A percentile compares a stretch with the other conserved stretches of the same genome.
Conservation (phyloP, 257 asterid species). For the Euphrasia confusa region DNA sequence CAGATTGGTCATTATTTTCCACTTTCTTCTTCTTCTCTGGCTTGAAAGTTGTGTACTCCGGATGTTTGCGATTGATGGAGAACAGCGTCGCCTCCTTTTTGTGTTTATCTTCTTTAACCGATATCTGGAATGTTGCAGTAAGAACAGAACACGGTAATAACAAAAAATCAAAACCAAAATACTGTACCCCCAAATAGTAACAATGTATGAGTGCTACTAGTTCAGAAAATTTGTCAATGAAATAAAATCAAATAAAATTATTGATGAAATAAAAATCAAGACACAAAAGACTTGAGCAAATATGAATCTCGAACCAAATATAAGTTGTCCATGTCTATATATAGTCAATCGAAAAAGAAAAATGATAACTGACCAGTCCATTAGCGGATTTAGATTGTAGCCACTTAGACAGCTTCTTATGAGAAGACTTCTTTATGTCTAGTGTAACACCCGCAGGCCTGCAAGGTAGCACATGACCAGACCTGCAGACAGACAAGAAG, state of each 20-base stretch:
- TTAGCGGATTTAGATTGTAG: slow-evolving; percentile 67
- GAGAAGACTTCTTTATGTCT: slow-evolving; percentile 88
- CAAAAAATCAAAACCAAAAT: slow-evolving; percentile 11
- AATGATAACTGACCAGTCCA: slow-evolving; percentile 53
- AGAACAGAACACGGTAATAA: slow-evolving; percentile 10
- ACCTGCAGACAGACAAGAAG: slow-evolving; percentile 47
- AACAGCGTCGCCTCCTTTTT: slow-evolving; percentile 62
- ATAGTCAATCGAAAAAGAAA: slow-evolving; percentile 11
- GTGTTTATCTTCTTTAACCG: slow-evolving; percentile 86
- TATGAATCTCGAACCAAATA: not conserved
- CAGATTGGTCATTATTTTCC: slow-evolving; percentile 48
- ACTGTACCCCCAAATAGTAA: not conserved
- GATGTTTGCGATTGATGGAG: slow-evolving; percentile 72
- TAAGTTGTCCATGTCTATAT: slow-evolving; percentile 1
- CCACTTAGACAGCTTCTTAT: slow-evolving; percentile 96
- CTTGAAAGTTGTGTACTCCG: slow-evolving; percentile 66
- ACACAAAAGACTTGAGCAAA: not conserved
- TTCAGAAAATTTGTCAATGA: not conserved
- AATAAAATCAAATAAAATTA: not conserved
- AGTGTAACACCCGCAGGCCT: slow-evolving; percentile 72
- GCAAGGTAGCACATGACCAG: slow-evolving; percentile 84
- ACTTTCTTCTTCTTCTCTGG: slow-evolving; percentile 82
- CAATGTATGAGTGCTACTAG: slow-evolving; percentile 14
- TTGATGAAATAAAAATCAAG: slow-evolving; percentile 8
- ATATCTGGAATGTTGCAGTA: slow-evolving; percentile 51